Conservation (phyloP, 331 rosid species). For the Erythrophleum ivorense region DNA sequence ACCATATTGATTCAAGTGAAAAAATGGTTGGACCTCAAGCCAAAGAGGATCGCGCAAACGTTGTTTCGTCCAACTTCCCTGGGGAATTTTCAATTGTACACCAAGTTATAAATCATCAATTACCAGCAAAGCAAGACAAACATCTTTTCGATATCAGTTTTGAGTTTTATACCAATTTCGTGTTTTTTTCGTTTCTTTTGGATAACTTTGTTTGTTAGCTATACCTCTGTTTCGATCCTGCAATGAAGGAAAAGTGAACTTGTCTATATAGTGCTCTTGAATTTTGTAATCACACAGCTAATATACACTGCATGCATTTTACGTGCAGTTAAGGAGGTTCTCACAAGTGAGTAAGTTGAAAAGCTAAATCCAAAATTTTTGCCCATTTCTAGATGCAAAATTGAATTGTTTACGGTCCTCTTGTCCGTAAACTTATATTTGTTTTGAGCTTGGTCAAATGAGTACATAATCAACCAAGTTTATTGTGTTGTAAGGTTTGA, state of each 20-base stretch:
- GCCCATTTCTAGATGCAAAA: conserved; percentile 12
- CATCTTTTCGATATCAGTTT: conserved; percentile 13
- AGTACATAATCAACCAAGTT: conserved; percentile 1
- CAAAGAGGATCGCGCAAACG: background rate
- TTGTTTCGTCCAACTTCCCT: background rate
- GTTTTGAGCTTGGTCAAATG: conserved; percentile 16
- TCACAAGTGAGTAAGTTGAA: conserved; percentile 27
- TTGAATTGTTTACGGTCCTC: background rate
- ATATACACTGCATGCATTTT: background rate
- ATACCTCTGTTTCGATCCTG: too few species aligned
- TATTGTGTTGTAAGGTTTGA: conserved; percentile 21
- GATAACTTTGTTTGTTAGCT: too few species aligned
- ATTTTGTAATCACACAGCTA: conserved; percentile 30
- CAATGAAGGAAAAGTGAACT: too few species aligned
- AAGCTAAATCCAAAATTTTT: conserved; percentile 36
- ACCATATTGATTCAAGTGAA: background rate
- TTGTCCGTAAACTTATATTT: background rate
- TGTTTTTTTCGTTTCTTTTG: background rate
- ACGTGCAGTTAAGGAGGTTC: background rate
- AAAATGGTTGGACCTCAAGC: background rate
- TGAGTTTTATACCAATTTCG: conserved; percentile 35
- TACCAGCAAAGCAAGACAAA: background rate
- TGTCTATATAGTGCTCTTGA: too few species aligned
- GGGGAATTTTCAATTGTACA: background rate
- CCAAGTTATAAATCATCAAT: background rate